Evolutionary conservation across 2,329 filamentous ascomycete species (phyloP), one percentile per base, ranked within the genome.

Genomic region (Clonostachys solani): DNA sequence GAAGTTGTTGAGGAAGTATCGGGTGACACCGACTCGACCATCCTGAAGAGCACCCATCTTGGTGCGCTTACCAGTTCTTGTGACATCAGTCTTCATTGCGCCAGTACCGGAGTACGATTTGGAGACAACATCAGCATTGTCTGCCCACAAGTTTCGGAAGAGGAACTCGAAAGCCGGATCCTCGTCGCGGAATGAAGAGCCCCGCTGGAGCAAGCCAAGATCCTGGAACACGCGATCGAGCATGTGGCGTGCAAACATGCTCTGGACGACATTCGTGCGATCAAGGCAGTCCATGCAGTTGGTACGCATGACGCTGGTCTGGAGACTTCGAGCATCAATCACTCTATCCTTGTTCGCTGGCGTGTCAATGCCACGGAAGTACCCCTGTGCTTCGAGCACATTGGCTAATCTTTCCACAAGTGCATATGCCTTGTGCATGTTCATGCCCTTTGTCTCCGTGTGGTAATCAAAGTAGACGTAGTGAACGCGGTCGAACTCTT

Each of bases 221-320:
- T 97, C 92, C 52, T 85, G 80, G 48, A 99, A 83, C 74, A 96
- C 94, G 54, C 91, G 86, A 51, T 92, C 92, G 38, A 99, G 74
- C 13, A 89, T 88, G 80, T 85, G 92, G 45, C 92, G 86, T 10
- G 89, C 94, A 49, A 99, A 81, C 87, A 97, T 96, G 65, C 90
- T 95, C 69, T 99, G 94, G 5, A 99, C 90, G 7, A 99, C 92
- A 59, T 99, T 99, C 46, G 94, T 99, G 46, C 94, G 87, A 67
- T 99, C 94, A 13, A 99, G 80, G 56, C 95, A 99, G 68, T 99
- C 94, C 94, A 99, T 99, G 72, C 94, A 99, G 66, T 99, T 99
- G 37, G 94, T 96, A 46, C 94, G 86, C 53, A 99, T 92, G 15
- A 97, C 92, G 51, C 89, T 91, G 2, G 84, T 89, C 74, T 99